phyloP scores from a whole-genome alignment of 2,329 filamentous ascomycete genomes.

The Monosporascus ibericus region DNA sequence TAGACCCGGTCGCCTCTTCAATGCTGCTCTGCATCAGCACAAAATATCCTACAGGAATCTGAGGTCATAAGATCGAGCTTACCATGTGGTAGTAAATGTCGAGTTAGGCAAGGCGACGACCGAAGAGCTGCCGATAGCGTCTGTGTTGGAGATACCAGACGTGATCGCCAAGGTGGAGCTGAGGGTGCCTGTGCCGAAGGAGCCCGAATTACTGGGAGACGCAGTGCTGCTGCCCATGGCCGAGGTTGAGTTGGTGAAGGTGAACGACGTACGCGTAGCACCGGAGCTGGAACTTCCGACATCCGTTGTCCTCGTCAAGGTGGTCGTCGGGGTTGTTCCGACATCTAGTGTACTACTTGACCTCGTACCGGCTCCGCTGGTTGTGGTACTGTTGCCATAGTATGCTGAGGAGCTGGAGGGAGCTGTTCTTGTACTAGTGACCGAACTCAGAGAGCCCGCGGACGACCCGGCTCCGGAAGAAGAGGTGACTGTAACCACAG shows the following conservation, averaged over 20 bases:
- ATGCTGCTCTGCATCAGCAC: slow-evolving; percentile 7
- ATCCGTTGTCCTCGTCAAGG: neutral
- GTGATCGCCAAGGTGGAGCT: neutral
- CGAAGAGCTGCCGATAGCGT: slow-evolving; percentile 2
- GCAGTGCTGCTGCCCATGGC: neutral
- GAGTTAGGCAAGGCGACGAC: neutral
- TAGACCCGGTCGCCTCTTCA: slow-evolving; percentile 1
- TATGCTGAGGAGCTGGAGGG: neutral
- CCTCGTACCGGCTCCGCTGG: neutral
- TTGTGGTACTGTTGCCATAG: neutral
- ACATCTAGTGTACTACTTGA: neutral
- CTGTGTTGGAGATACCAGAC: slow-evolving; percentile 1
- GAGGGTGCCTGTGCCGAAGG: neutral
- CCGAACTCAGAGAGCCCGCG: slow-evolving; percentile 6
- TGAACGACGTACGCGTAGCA: slow-evolving; percentile 2
- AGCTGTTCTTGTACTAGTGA: neutral
- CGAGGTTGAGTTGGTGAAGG: neutral
- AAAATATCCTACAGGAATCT: neutral
- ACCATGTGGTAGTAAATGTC: slow-evolving; percentile 10
- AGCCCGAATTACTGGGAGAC: neutral
- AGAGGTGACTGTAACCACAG: neutral
- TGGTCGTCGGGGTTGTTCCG: neutral
- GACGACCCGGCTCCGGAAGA: slow-evolving; percentile 5
- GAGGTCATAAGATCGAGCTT: neutral
- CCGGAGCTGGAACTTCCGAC: slow-evolving; percentile 2